Evolutionary conservation across 306 rosid genomes (phyloP).

Genomic region (Castanea crenata): DNA sequence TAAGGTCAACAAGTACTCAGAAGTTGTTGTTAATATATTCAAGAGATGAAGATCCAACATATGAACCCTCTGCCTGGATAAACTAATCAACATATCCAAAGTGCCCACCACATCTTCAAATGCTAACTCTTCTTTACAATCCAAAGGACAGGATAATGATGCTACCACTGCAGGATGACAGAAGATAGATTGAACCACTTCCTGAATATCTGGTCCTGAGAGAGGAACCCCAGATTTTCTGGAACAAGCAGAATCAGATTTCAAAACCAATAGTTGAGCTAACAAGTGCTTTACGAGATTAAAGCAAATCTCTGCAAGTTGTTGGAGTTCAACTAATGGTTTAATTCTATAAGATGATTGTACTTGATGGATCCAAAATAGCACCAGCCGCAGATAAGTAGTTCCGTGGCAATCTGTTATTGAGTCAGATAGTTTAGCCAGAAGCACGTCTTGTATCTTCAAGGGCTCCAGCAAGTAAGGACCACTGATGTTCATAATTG

Average conservation of each 20-base stretch:
- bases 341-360: slow-evolving; percentile 40
- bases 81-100: slow-evolving; percentile 35
- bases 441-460: slow-evolving; percentile 55
- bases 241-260: slow-evolving; percentile 29
- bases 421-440: slow-evolving; percentile 51
- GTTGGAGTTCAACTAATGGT: slow-evolving; percentile 41
- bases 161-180: slow-evolving; percentile 58
- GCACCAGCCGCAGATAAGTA: slow-evolving; percentile 55
- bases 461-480: slow-evolving; percentile 35
- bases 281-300: slow-evolving; percentile 44
- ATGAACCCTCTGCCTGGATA: slow-evolving; percentile 44
- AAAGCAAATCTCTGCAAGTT: slow-evolving; percentile 59
- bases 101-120: slow-evolving; percentile 24
- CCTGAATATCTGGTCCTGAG: slow-evolving; percentile 46
- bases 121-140: slow-evolving; percentile 30
- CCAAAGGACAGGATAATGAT: slow-evolving; percentile 56
- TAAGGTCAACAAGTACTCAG: slow-evolving; percentile 48
- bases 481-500: slow-evolving; percentile 56
- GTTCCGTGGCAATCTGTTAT: slow-evolving; percentile 34
- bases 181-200: slow-evolving; percentile 57
- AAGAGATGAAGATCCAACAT: slow-evolving; percentile 46
- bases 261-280: slow-evolving; percentile 39
- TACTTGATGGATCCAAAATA: slow-evolving; percentile 71
- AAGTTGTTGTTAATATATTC: slow-evolving; percentile 56
- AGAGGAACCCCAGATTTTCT: slow-evolving; percentile 26